Percentiles rank a stretch among this genome's conserved stretches.
phyloP scores from a whole-genome alignment of 2,329 filamentous ascomycete species.

The Fusarium sambucinum region DNA sequence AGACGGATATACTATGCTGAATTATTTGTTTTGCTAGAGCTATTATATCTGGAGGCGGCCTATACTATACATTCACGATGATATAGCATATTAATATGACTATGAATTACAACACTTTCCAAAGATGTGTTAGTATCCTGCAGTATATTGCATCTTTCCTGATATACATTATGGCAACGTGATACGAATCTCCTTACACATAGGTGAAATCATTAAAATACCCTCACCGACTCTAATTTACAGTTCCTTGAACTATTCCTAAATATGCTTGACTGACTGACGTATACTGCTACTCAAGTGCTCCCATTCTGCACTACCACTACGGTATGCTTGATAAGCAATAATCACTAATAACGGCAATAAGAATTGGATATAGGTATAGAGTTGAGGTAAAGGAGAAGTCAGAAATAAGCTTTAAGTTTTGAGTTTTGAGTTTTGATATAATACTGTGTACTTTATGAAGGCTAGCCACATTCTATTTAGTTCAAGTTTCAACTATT shows the following conservation, averaged over 20 bases:
- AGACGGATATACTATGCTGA: constrained; percentile 30
- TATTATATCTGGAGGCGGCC: constrained; percentile 28
- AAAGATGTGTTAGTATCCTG: background rate
- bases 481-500: background rate
- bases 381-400: background rate
- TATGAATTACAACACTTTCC: constrained; percentile 24
- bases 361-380: background rate
- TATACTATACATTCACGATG: constrained; percentile 25
- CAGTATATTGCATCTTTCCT: background rate
- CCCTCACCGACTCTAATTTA: constrained; percentile 10
- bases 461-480: background rate
- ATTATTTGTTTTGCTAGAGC: constrained; percentile 38
- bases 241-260: background rate
- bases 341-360: constrained; percentile 6
- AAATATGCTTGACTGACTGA: background rate
- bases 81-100: constrained; percentile 39
- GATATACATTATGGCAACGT: background rate
- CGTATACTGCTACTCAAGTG: background rate
- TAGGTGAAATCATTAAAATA: background rate
- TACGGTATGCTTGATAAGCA: constrained; percentile 20
- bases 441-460: background rate
- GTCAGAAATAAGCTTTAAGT: background rate
- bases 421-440: background rate
- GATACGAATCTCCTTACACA: background rate
- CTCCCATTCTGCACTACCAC: background rate